Conservation (phyloP, 2,329 filamentous ascomycete species). For the Beauveria sp. region DNA sequence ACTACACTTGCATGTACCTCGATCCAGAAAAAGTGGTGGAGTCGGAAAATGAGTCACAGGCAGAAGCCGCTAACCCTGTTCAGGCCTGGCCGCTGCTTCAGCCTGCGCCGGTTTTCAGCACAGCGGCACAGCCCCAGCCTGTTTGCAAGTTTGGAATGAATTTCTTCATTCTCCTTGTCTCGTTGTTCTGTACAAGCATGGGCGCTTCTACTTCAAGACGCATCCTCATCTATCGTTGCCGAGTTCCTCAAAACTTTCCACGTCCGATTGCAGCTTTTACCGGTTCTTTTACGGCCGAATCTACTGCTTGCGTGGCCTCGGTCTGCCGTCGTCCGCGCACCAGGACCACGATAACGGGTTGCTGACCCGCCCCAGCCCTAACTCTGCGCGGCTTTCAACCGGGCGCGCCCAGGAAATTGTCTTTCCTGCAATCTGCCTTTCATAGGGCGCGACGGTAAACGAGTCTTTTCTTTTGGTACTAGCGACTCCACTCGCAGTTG, state of each 20-base stretch:
- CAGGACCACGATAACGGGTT: not conserved
- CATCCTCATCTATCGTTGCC: not conserved
- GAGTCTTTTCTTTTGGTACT: not conserved
- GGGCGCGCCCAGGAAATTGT: not conserved
- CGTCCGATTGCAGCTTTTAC: conserved; percentile 1
- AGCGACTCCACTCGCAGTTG: conserved; percentile 7
- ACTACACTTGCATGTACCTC: not conserved
- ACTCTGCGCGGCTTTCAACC: not conserved
- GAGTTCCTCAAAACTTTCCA: not conserved
- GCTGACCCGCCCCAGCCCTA: conserved; percentile 9
- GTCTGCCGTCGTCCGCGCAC: not conserved
- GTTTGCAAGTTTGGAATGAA: not conserved
- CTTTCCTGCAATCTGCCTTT: not conserved
- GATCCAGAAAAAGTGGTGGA: not conserved
- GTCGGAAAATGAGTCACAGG: conserved; percentile 10
- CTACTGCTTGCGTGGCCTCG: not conserved
- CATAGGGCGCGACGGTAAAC: not conserved
- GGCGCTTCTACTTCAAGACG: not conserved
- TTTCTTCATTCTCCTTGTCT: not conserved
- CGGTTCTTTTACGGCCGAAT: not conserved
- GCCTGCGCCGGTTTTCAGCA: not conserved
- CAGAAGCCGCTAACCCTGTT: not conserved
- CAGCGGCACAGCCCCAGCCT: conserved; percentile 1
- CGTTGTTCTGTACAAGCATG: not conserved
- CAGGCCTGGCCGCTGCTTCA: conserved; percentile 9